A percentile compares a stretch with the other conserved stretches of the same genome.
phyloP scores from a whole-genome alignment of 2,329 filamentous ascomycete species.

The Parastagonospora nodorum region DNA sequence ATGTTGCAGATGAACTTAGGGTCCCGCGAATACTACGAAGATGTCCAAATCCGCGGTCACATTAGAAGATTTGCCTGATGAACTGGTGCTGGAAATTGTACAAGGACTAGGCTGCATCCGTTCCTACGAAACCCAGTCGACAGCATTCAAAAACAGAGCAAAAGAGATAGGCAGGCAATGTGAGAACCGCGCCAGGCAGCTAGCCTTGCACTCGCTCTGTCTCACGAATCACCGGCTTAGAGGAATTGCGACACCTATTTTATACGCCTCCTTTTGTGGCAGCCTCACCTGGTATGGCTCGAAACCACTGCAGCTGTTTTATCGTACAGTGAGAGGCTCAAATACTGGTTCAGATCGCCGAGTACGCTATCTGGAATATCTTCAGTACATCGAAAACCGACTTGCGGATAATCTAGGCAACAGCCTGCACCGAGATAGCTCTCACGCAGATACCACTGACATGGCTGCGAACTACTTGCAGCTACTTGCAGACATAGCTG shows the following conservation, averaged over 20 bases:
- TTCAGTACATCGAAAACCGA: conserved; percentile 35
- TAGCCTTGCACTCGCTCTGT: conserved; percentile 22
- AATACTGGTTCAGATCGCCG: neutral
- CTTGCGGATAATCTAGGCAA: conserved; percentile 27
- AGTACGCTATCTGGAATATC: conserved; percentile 4
- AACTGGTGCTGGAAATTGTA: conserved; percentile 27
- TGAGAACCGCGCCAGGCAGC: conserved; percentile 25
- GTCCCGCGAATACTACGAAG: neutral
- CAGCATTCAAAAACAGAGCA: conserved; percentile 19
- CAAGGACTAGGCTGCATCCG: conserved; percentile 16
- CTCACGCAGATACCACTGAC: neutral
- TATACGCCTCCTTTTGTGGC: conserved; percentile 31
- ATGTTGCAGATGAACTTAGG: neutral
- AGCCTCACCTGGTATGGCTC: conserved; percentile 20
- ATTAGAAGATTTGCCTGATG: conserved; percentile 24
- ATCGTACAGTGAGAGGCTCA: conserved; percentile 13
- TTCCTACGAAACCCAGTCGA: conserved; percentile 27
- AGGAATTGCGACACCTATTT: conserved; percentile 20
- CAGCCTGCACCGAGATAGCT: conserved; percentile 14
- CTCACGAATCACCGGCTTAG: conserved; percentile 23
- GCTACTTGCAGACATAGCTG: conserved; percentile 24
- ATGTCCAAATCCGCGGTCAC: neutral
- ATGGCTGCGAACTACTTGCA: conserved; percentile 21
- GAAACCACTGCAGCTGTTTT: conserved; percentile 19
- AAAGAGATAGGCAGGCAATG: conserved; percentile 25